Conservation (phyloP, 257 asterid species). For the Mentha longifolia region DNA sequence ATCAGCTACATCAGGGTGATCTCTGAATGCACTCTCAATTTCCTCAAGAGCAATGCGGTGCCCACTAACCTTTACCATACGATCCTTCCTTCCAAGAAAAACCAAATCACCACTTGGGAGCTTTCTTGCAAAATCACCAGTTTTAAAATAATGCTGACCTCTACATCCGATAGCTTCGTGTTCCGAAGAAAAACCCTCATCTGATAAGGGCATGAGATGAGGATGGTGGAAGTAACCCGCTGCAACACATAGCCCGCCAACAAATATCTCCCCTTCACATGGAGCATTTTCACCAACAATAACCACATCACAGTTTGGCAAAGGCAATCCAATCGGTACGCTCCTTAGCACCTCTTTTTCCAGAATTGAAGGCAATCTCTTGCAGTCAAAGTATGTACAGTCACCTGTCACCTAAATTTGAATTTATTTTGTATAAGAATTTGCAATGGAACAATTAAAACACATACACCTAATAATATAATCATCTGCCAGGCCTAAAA, state of each 20-base stretch:
- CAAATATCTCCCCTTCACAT: constrained; percentile 76
- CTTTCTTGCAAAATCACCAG: constrained; percentile 89
- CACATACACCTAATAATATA: background rate
- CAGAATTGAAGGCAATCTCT: constrained; percentile 60
- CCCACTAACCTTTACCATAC: constrained; percentile 76
- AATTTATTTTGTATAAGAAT: constrained; percentile 24
- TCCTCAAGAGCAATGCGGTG: constrained; percentile 91
- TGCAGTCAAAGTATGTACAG: constrained; percentile 95
- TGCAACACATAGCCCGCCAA: constrained; percentile 76
- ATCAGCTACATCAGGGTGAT: constrained; percentile 72
- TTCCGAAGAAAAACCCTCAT: constrained; percentile 36
- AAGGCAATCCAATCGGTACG: constrained; percentile 78
- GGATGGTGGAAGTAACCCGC: constrained; percentile 81
- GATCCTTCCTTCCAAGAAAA: constrained; percentile 89
- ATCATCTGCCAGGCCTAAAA: background rate
- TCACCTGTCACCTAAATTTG: constrained; percentile 83
- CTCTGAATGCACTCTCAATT: constrained; percentile 67
- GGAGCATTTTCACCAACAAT: constrained; percentile 76
- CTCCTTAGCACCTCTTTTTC: constrained; percentile 60
- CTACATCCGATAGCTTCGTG: constrained; percentile 28
- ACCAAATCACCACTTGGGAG: constrained; percentile 81
- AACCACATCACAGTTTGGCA: constrained; percentile 69
- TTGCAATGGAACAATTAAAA: constrained; percentile 19
- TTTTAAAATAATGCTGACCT: constrained; percentile 54
- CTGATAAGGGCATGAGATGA: constrained; percentile 53